Evolutionary conservation across 202 grass and related monocot species (phyloP).

Genomic region (Cymbopogon flexuosus): DNA sequence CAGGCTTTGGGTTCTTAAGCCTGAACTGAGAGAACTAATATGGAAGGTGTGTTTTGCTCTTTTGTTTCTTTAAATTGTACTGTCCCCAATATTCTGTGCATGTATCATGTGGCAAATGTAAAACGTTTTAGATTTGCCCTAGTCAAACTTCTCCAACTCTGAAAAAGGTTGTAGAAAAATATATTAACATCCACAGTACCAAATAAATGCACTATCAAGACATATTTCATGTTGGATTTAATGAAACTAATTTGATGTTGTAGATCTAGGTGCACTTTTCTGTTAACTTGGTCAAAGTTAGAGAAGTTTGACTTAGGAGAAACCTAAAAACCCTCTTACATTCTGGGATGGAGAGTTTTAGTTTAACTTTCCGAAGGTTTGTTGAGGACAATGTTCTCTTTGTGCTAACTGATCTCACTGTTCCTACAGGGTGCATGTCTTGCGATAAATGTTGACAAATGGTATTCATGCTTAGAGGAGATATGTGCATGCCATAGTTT

Average conservation of each 20-base stretch:
- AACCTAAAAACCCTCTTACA: background rate
- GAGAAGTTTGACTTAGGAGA: background rate
- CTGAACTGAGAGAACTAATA: constrained; percentile 67
- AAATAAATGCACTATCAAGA: background rate
- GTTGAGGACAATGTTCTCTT: constrained; percentile 19
- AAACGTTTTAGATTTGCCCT: background rate
- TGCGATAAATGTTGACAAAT: constrained; percentile 73
- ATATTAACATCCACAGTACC: background rate
- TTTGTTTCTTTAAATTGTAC: background rate
- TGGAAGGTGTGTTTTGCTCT: constrained; percentile 65
- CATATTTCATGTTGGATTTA: background rate
- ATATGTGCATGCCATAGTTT: constrained; percentile 68
- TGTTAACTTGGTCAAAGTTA: background rate
- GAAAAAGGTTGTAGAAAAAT: background rate
- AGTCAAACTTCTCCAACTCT: background rate
- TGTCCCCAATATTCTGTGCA: constrained; percentile 1
- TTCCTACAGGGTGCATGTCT: constrained; percentile 77
- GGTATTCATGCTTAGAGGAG: constrained; percentile 71
- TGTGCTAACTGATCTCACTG: constrained; percentile 28
- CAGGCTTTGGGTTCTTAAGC: constrained; percentile 87
- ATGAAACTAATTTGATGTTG: background rate
- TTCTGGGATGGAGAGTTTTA: background rate
- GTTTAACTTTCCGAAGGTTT: background rate
- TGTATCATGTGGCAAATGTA: background rate
- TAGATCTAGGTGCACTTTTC: background rate